Base-by-base conservation (phyloP, 139 green algal genomes). In the Chlamydomonas sphaeroides region DNA sequence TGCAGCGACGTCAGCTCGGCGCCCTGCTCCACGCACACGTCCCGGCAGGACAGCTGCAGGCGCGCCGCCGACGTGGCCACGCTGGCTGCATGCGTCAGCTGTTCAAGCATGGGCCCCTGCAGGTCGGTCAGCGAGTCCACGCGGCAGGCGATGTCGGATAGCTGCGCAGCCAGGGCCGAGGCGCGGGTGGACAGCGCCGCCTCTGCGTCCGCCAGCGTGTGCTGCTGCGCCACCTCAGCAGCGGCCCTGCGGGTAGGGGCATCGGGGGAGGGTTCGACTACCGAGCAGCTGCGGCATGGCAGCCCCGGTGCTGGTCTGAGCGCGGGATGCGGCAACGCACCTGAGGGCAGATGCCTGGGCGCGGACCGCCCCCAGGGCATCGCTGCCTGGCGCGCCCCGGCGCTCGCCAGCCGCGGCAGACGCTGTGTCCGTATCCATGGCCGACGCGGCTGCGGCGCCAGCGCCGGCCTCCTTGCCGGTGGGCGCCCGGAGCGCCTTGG, bases 1-100 rank as follows among this genome's bases (percentile, higher is more conserved):
- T 82, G 75, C 75, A 82, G 72, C n/a, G 62, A 41, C 3, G 42
- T 39, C 0, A 82, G 41, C 62, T 82, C 62, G 7, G 0, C 17
- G 23, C 75, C 75, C 62, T 73, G 75, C 2, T 72, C 15, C 5
- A 62, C 17, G 25, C 42, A 53, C 2, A 65, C 32, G 11, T 41
- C 59, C 10, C 72, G 62, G 41, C 75, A 63, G 0, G 28, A 42
- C 28, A 82, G 45, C 62, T 82, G 75, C 26, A 82, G 10, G 7
- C 75, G 59, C 10, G 62, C 75, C 2, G 59, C 62, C 2, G 75
- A 82, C 42, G 65, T 28, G 32, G 62, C 23, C 17, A 61, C 32
- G 21, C 10, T 72, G 26, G 42, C 42, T 1, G 25, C 42, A 0
- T 48, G 61, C 18, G 6, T 7, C 21, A 82, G 75, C 2, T 62